Percentiles rank a stretch among this genome's conserved stretches.
Conservation (phyloP, 1,284 basidiomycete species). For the Butyriboletus regius region DNA sequence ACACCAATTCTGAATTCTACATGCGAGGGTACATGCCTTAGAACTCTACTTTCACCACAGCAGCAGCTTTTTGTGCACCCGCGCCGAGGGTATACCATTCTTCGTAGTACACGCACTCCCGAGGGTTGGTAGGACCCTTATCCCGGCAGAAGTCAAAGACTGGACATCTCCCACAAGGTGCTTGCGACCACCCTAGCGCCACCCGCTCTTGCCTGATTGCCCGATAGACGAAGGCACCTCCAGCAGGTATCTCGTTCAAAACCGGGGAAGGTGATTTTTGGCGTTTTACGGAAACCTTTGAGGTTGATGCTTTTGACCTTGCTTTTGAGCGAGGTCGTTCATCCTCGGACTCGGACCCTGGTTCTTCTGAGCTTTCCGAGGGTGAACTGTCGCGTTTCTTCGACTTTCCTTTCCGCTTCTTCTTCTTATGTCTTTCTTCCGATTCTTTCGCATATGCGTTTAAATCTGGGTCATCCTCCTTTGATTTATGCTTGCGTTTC, state of each 20-base stretch:
- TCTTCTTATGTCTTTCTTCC: conserved; percentile 12
- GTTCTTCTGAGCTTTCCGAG: conserved; percentile 12
- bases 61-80: conserved; percentile 10
- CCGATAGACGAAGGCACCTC: conserved; percentile 39
- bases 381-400: conserved; percentile 18
- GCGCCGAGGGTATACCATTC: conserved; percentile 38
- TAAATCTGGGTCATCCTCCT: conserved; percentile 8
- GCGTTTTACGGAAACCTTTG: conserved; percentile 14
- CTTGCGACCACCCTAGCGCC: conserved; percentile 43
- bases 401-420: conserved; percentile 26
- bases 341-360: conserved; percentile 13
- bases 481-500: conserved; percentile 26
- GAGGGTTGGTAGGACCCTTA: conserved; percentile 49
- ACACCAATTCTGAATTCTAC: neutral
- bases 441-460: conserved; percentile 10
- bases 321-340: conserved; percentile 16
- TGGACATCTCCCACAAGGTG: conserved; percentile 48
- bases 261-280: conserved; percentile 18
- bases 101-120: conserved; percentile 44
- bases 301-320: conserved; percentile 15
- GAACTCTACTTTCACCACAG: conserved; percentile 20
- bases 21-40: conserved; percentile 6
- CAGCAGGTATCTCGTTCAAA: conserved; percentile 15
- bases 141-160: conserved; percentile 48
- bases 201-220: conserved; percentile 41